phyloP scores from a whole-genome alignment of 2,329 filamentous ascomycete genomes.

The Ophiostoma novo-ulmi region DNA sequence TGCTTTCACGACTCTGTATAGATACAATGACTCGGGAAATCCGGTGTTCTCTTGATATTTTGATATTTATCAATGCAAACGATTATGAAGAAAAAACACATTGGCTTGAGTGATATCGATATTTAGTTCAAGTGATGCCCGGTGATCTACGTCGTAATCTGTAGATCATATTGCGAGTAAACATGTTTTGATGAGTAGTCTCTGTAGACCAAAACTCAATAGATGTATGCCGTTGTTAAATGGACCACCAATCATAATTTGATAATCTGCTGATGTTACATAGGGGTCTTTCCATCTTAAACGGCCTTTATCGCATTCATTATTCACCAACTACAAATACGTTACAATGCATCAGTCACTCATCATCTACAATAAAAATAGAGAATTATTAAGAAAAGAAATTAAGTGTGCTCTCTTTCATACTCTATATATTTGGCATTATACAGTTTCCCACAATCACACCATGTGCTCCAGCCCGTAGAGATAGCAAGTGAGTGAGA shows the following conservation, averaged over 20 bases:
- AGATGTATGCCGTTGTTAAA: background rate
- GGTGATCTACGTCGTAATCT: background rate
- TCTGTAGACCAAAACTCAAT: background rate
- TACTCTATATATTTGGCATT: background rate
- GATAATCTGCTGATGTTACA: background rate
- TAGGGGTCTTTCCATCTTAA: background rate
- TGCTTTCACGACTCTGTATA: slow-evolving; percentile 15
- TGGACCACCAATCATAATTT: background rate
- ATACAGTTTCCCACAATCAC: background rate
- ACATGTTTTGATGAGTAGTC: background rate
- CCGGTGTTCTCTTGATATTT: slow-evolving; percentile 13
- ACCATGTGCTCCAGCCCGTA: slow-evolving; percentile 11
- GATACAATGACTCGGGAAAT: slow-evolving; percentile 22
- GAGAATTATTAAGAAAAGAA: background rate
- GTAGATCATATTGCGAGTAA: background rate
- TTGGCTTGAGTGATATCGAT: background rate
- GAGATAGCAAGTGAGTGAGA: slow-evolving; percentile 1
- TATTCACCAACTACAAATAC: too few relatives aligned
- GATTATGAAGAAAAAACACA: slow-evolving; percentile 16
- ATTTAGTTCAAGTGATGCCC: background rate
- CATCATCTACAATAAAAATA: background rate
- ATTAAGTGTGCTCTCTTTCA: background rate
- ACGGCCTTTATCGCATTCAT: too few relatives aligned
- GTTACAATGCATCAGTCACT: background rate
- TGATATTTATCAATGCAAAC: slow-evolving; percentile 21